Evolutionary conservation across 805 yeast species (phyloP), one percentile per base, ranked within the genome.

Genomic region (Yamadazyma sp.): DNA sequence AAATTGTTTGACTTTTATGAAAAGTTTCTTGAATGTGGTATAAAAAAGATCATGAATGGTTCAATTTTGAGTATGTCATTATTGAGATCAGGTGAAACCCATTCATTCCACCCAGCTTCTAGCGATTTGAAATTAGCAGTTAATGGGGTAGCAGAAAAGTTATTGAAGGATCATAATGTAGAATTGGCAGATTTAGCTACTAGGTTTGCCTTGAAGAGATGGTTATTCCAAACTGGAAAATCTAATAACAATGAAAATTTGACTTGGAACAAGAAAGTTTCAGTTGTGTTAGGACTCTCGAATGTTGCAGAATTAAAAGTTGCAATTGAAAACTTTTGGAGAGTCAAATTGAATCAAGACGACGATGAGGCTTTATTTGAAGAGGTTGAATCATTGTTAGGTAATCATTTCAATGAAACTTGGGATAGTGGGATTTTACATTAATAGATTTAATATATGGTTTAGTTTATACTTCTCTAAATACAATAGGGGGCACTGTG

Each of bases 1-100:
- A 53, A 41, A 5, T 61, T 83, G 28, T 62, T 72, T 17, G 58
- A 67, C 0, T 73, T 70, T 47, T 55, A 69, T 47, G 70, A 68
- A 5, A 64, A 62, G 23, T 78, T 86, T 45, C 47, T 42, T 2
- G 76, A 75, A 6, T 76, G 84, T 9, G 73, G 76, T 4, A 66
- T 88, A 20, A 66, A 70, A 38, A 56, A 69, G 42, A 56, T 89
- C n/a, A 59, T 80, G 53, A 86, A 85, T 54, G 96, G 91, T 3
- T 84, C 95, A 1, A 88, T 93, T 24, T 65, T 91, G 40, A 78
- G 89, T 36, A 89, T 89, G 98, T 85, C 96, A 4, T 58, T 89
- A 38, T 65, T 89, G 38, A 71, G 95, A 40, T 73, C 82, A 0
- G 79, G 70, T 16, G 64, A 70, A 22, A 82, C 95, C 0, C 82